phyloP scores from a whole-genome alignment of 139 green algal genomes.

The Chlorella ohadii region DNA sequence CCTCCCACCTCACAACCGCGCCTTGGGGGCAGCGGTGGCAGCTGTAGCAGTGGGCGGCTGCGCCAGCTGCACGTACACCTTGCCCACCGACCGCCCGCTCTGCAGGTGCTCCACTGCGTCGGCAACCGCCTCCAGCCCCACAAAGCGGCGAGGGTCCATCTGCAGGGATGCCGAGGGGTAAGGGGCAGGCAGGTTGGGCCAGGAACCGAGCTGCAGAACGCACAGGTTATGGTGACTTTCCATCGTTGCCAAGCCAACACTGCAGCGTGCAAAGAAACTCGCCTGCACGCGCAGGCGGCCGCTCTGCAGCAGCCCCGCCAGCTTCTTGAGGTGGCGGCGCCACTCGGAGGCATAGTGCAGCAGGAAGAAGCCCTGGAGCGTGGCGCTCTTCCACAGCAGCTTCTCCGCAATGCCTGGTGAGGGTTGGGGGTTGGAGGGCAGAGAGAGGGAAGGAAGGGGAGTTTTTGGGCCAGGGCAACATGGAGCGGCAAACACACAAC shows the following conservation, averaged over 20 bases:
- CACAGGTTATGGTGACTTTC: no score
- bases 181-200: no score
- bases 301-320: conserved; percentile 38
- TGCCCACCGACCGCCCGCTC: conserved; percentile 75
- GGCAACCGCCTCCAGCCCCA: conserved; percentile 62
- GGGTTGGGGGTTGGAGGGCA: no score
- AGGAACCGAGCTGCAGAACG: background rate
- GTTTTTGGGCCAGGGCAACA: no score
- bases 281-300: conserved; percentile 58
- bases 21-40: background rate
- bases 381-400: conserved; percentile 81
- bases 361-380: conserved; percentile 85
- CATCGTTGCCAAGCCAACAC: no score
- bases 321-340: conserved; percentile 49
- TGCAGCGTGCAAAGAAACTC: background rate
- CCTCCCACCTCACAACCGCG: background rate
- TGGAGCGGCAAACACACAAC: no score
- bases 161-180: background rate
- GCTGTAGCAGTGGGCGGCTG: background rate
- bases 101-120: conserved; percentile 82
- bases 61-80: conserved; percentile 60
- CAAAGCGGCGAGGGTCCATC: conserved; percentile 55
- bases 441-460: no score
- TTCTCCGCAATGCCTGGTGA: conserved; percentile 78
- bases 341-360: conserved; percentile 60